phyloP scores from a whole-genome alignment of 345 rosid genomes.

The Rhizophora mangle region DNA sequence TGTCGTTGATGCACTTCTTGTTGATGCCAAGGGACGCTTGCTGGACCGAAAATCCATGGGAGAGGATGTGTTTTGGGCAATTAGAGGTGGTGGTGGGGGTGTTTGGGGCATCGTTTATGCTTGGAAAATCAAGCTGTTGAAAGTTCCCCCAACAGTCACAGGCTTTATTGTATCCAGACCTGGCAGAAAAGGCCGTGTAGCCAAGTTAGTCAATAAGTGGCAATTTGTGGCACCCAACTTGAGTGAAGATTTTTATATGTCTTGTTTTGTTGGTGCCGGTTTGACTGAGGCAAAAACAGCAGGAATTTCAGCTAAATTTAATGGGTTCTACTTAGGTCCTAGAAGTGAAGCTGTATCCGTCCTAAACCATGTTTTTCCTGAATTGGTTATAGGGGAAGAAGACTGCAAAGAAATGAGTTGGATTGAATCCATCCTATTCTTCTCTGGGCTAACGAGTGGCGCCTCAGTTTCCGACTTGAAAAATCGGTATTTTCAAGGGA shows the following conservation, averaged over 20 bases:
- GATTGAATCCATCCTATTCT: conserved; percentile 28
- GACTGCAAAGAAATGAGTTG: conserved; percentile 30
- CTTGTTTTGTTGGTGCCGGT: conserved; percentile 27
- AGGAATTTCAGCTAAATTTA: conserved; percentile 26
- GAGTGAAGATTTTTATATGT: conserved; percentile 21
- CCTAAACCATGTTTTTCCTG: conserved; percentile 18
- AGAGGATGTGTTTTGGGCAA: conserved; percentile 32
- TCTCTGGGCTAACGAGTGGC: conserved; percentile 20
- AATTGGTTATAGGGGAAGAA: conserved; percentile 10
- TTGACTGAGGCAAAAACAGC: conserved; percentile 7
- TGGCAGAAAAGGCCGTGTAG: conserved; percentile 13
- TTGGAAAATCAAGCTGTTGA: conserved; percentile 27
- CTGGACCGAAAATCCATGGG: conserved; percentile 26
- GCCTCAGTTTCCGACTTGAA: conserved; percentile 19
- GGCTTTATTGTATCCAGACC: conserved; percentile 19
- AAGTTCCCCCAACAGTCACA: conserved; percentile 15
- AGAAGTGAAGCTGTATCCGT: conserved; percentile 3
- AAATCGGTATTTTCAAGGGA: conserved; percentile 9
- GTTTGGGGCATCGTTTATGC: conserved; percentile 24
- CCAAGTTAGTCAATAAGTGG: conserved; percentile 23
- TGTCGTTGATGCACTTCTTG: conserved; percentile 25
- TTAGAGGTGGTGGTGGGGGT: conserved; percentile 32
- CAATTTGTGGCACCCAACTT: conserved; percentile 23
- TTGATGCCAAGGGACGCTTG: conserved; percentile 15
- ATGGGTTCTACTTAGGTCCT: conserved; percentile 29